Base-by-base conservation (phyloP, 192 early-diverging fungal species). In the Coemansia sp. region DNA sequence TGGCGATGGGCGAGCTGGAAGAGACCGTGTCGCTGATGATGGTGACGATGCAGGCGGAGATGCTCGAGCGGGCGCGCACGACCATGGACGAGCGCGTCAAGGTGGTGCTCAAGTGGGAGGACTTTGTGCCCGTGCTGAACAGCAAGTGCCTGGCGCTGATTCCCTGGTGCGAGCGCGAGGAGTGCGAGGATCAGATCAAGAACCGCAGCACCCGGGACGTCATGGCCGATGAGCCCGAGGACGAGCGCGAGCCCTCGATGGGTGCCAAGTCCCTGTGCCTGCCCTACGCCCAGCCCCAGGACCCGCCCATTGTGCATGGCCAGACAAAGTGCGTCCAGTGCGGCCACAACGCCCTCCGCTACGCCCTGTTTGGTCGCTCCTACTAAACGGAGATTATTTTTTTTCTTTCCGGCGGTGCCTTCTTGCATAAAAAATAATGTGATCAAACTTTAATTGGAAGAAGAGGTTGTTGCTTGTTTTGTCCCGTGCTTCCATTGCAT, bases 251-350 rank as follows among this genome's bases (percentile, higher is more conserved):
- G 50, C 97, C 97, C 32, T 96, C 94, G 15, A 99, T 99, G 97
- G 97, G 97, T 51, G 97, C 97, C 57, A 99, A 99, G 79, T 94
- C 95, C 6, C 86, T 99, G 26, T 99, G 97, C 76, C 90, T 96
- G 74, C 97, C 97, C 20, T 91, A 91, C 66, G 81, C 86, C 43
- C 95, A 99, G 85, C 95, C 97, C 54, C 76, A 77, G 9, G 84
- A 96, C 43, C 88, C 83, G 48, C 83, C 88, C 3, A 83, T 98
- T 41, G 72, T 87, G 45, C 83, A 83, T 34, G 93, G 91, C 58
- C 83, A 85, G 52, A 92, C 91, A 31, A 94, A 94, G 84, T 99
- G 96, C 70, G 57, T 85, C 65, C 82, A 84, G 44, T 93, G 91
- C 58, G 90, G 84, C 36, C 62, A 84, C 48, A 67, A 87, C 56